Evolutionary conservation across 257 asterid species (phyloP), one percentile per base, ranked within the genome.

Genomic region (Forsythia viridissima): DNA sequence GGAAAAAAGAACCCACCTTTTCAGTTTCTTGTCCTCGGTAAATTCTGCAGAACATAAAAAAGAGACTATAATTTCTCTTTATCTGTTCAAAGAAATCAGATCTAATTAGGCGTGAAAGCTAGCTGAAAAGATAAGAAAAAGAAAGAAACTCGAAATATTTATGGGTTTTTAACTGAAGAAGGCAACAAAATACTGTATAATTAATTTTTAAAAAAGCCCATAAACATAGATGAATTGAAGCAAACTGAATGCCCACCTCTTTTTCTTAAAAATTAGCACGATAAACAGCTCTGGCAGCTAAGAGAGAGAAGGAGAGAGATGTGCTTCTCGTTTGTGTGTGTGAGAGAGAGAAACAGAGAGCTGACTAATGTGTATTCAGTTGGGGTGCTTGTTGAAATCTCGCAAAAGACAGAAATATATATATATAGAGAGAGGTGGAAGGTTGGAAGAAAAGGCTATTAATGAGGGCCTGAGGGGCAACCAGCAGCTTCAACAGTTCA

Each of bases 11-110:
- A 70, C 51, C 68, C 41, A 21, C 52, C 44, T 41, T 40, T 20
- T 42, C 65, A 41, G 42, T 65, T 18, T 55, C 30, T 5, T 78
- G 70, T 59, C 46, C 5, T 21, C 80, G 30, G 44, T 72, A 77
- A 68, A 77, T 34, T 78, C 81, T 81, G 80, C 69, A 72, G 21
- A 78, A 39, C 77, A 77, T 39, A 77, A 8, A 72, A n/a, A 68
- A 43, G 30, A 61, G 34, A 30, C 52, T 43, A 12, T 43, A 43
- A 43, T 5, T 43, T 43, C 51, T 43, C 13, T 11, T 3, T 37
- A 55, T 51, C 52, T 73, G 30, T 34, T 38, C 48, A 5, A 30
- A 38, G 70, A 16, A 30, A 42, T 24, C 51, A 76, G 81, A 83
- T 83, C 79, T 68, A 51, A 24, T 24, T 24, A 65, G 57, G 72